A percentile compares a stretch with the other conserved stretches of the same genome.
phyloP scores from a whole-genome alignment of 192 early-diverging fungal species.

The Linnemannia hyalina region DNA sequence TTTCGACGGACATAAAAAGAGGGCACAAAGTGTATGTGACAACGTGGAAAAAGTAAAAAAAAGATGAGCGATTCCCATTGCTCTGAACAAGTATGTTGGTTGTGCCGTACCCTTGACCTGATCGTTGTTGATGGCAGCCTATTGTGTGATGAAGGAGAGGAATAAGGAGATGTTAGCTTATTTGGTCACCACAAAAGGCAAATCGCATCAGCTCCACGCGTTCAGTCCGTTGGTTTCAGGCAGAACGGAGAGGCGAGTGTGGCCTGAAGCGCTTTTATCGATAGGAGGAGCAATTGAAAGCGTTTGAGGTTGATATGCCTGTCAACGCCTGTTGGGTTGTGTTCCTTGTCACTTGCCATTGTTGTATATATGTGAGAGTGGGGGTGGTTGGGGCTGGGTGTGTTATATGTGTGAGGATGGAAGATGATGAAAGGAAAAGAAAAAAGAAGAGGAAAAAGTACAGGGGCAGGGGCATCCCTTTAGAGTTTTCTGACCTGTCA shows the following conservation, averaged over 20 bases:
- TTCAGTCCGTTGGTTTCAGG: background rate
- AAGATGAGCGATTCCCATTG: background rate
- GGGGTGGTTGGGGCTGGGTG: background rate
- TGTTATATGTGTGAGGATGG: background rate
- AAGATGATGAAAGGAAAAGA: constrained; percentile 5
- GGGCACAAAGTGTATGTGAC: background rate
- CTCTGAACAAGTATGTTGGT: background rate
- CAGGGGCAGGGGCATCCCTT: background rate
- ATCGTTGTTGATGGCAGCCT: constrained; percentile 31
- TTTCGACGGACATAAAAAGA: background rate
- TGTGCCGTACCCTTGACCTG: constrained; percentile 27
- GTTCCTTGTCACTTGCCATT: background rate
- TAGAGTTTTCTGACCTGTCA: too few relatives aligned
- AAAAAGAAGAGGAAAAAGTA: background rate
- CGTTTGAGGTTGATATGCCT: too few relatives aligned
- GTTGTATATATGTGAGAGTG: background rate
- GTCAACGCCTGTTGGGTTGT: background rate
- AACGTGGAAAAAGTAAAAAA: background rate
- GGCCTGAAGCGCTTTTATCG: too few relatives aligned
- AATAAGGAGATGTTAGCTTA: background rate
- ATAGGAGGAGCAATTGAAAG: too few relatives aligned
- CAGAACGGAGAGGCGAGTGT: background rate
- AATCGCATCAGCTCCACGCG: background rate
- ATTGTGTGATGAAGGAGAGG: background rate
- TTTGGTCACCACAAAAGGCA: background rate